These are phyloP conservation scores for Coemansia furcata DNA, from an alignment of 192 early-diverging fungal genomes.

Conservation along the genomic window DNA sequence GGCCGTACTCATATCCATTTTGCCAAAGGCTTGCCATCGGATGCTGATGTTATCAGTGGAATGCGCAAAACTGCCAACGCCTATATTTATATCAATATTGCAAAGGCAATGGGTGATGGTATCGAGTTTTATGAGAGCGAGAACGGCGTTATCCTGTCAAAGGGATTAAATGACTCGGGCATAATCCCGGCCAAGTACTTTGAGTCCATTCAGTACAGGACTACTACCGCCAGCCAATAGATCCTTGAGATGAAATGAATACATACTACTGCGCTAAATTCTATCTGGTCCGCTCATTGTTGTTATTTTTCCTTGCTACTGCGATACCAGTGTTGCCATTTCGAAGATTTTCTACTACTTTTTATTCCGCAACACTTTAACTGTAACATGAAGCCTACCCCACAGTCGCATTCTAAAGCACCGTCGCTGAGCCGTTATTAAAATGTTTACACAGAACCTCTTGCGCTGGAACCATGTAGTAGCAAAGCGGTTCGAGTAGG, in stretches of 20 bases:
- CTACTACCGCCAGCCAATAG: neutral
- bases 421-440: neutral
- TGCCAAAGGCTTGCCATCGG: conserved; percentile 67
- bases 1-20: conserved; percentile 88
- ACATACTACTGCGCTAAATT: neutral
- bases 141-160: conserved; percentile 79
- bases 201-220: conserved; percentile 48
- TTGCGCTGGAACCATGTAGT: neutral
- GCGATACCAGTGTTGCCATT: neutral
- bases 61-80: conserved; percentile 70
- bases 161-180: conserved; percentile 62
- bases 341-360: neutral
- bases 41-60: conserved; percentile 68
- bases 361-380: neutral
- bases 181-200: conserved; percentile 69
- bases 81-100: conserved; percentile 78
- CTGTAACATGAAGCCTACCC: neutral
- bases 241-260: neutral
- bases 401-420: neutral
- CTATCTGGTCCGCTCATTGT: neutral
- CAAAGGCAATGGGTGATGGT: conserved; percentile 68
- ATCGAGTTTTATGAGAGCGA: conserved; percentile 73
- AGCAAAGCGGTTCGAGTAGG: neutral
- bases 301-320: neutral
- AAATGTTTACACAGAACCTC: neutral